phyloP scores from a whole-genome alignment of 2,329 filamentous ascomycete genomes.

The Bisporella sp. region DNA sequence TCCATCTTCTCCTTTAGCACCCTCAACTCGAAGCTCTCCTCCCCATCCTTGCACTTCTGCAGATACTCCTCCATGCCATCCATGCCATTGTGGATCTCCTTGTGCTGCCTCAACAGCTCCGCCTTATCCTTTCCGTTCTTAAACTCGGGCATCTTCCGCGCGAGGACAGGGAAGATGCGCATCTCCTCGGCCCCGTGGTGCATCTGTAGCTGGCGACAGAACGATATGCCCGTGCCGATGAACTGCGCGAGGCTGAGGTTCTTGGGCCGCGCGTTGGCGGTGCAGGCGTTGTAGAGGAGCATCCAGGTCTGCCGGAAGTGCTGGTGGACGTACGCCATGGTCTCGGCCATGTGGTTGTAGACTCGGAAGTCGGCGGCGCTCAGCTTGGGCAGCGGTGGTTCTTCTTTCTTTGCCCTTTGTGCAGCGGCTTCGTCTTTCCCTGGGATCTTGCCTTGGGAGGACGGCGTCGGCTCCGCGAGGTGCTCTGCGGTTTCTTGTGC shows the following conservation, averaged over 20 bases:
- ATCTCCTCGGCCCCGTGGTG: conserved; percentile 82
- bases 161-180: conserved; percentile 73
- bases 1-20: conserved; percentile 69
- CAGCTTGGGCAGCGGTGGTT: conserved; percentile 41
- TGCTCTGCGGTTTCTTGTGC: too few relatives aligned
- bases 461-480: neutral
- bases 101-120: conserved; percentile 67
- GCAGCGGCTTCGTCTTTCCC: conserved; percentile 36
- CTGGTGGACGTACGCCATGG: conserved; percentile 65
- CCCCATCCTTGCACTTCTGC: conserved; percentile 50
- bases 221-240: conserved; percentile 59
- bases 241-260: conserved; percentile 64
- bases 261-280: conserved; percentile 48
- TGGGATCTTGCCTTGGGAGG: neutral
- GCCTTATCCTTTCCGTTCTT: conserved; percentile 41
- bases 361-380: conserved; percentile 47
- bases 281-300: conserved; percentile 59
- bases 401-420: conserved; percentile 29
- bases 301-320: conserved; percentile 73
- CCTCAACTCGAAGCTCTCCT: conserved; percentile 48
- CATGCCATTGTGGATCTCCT: conserved; percentile 70
- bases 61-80: conserved; percentile 63
- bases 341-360: conserved; percentile 57
- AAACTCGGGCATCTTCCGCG: conserved; percentile 74
- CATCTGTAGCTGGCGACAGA: conserved; percentile 61